phyloP scores from a whole-genome alignment of 305 asterid genomes.

The Lippia alba region DNA sequence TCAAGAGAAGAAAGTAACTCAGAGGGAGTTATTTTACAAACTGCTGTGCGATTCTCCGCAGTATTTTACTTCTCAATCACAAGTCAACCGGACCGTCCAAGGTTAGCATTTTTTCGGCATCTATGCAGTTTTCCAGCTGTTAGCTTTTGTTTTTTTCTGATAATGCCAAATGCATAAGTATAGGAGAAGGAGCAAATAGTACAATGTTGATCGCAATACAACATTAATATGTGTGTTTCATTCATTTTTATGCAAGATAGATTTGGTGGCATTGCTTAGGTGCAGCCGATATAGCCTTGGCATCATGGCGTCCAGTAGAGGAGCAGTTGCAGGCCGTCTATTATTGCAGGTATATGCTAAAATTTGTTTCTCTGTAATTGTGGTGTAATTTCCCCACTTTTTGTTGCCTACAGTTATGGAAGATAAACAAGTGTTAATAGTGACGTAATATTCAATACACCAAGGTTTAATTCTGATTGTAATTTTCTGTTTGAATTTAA shows the following conservation, averaged over 20 bases:
- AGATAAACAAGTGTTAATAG: background rate
- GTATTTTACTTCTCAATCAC: conserved; percentile 72
- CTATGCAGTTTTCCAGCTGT: conserved; percentile 5
- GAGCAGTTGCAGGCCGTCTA: conserved; percentile 85
- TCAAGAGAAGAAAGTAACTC: conserved; percentile 84
- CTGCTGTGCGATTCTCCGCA: conserved; percentile 79
- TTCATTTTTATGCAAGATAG: conserved; percentile 44
- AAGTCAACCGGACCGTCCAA: conserved; percentile 85
- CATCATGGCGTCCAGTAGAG: conserved; percentile 90
- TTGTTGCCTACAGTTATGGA: background rate
- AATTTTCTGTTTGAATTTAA: conserved; percentile 22
- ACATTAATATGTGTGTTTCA: background rate
- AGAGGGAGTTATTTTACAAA: conserved; percentile 88
- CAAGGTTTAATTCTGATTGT: background rate
- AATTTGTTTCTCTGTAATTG: background rate
- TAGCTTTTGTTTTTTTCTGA: conserved; percentile 2
- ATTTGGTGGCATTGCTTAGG: conserved; percentile 84
- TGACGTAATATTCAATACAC: background rate
- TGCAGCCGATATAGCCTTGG: conserved; percentile 95
- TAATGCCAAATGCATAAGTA: background rate
- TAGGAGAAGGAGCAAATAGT: background rate
- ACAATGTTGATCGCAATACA: background rate
- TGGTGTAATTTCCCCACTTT: background rate
- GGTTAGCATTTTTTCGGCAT: conserved; percentile 46
- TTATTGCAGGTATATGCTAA: conserved; percentile 63